Evolutionary conservation across 1,284 basidiomycete species (phyloP), one percentile per base, ranked within the genome.

Genomic region (Limonomyces culmigenus): DNA sequence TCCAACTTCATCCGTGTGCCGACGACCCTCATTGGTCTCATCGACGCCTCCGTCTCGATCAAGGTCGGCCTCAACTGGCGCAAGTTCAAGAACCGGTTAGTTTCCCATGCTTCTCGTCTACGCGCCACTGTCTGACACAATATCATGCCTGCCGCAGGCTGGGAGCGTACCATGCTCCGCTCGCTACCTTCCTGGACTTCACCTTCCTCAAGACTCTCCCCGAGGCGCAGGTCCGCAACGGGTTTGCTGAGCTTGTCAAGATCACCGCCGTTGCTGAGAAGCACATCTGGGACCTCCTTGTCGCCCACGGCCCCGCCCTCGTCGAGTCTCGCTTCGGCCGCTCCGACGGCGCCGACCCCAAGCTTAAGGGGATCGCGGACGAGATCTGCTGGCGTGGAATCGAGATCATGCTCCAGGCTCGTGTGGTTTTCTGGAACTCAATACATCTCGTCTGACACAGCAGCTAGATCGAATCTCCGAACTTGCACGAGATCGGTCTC

Each of bases 211-310:
- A 39, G n/a, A 45, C 44, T 27, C 39, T 45, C 5, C 44, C 44
- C 5, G 44, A 45, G 34, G 42, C 38, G 11, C 44, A 45, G 33
- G 42, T 45, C 29, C 42, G 44, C 18, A 45, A 45, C 31, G 44
- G 44, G n/a, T 45, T 45, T 30, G 44, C 44, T 25, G 43, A 45
- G 35, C 31, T 45, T 30, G 43, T 45, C 42, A 45, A 45, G 37
- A 45, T 45, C 14, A 43, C 44, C 11, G 43, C 44, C 15, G 43
- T 42, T 33, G 44, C 42, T 14, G 42, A 45, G 39, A 45, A 45
- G 39, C 39, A 40, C 23, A 45, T 38, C 36, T 45, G 44, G 44
- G 42, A 43, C 4, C 39, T 45, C 4, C 39, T 45, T 18, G 44
- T 45, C 21, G 20, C 35, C 31, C 39, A 45, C 34, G 44, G 44